Base-by-base conservation (phyloP, 176 grass and related monocot species). In the Triticum urartu region DNA sequence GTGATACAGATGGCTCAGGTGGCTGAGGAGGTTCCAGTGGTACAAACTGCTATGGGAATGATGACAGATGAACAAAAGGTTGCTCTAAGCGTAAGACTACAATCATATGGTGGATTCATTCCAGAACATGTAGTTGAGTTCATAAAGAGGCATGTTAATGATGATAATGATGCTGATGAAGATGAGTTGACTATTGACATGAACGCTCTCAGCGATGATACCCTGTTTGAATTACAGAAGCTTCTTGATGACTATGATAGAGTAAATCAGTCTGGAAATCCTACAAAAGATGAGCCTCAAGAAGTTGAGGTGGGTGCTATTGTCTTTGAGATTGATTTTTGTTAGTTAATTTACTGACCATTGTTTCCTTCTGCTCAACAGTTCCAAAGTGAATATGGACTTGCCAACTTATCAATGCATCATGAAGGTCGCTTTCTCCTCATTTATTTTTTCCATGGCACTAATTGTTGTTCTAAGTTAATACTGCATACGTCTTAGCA, bases 121-220 rank as follows among this genome's bases (percentile, higher is more conserved):
- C 97, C 94, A 75, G 87, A 88, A 10, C 90, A 93, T 71, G 79
- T 96, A 48, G 71, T 96, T 72, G 89, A 96, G 18, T 96, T 96
- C 82, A 88, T 99, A 84, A 96, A 83, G 78, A 91, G 71, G 26
- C 85, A 93, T 18, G 72, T 85, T 64, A 75, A 77, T n/a, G 87
- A 83, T 78, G 84, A 88, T 72, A 90, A 88, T n/a, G 87, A 89
- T 50, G 77, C 83, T 5, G 82, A 79, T 35, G 97, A 96, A 68
- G 94, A 99, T 79, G 97, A 94, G 80, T 75, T 96, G 71, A 89
- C 91, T 78, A 80, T 99, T 69, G 97, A 99, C 76, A 92, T 99
- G 61, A 92, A 94, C 89, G 79, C 82, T 84, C 83, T 94, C 32
- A 76, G 79, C 33, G 94, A 96, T 92, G 90, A 85, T 52, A 77